Conservation (phyloP, 2,329 filamentous ascomycete genomes). For the Aspergillus tanneri region DNA sequence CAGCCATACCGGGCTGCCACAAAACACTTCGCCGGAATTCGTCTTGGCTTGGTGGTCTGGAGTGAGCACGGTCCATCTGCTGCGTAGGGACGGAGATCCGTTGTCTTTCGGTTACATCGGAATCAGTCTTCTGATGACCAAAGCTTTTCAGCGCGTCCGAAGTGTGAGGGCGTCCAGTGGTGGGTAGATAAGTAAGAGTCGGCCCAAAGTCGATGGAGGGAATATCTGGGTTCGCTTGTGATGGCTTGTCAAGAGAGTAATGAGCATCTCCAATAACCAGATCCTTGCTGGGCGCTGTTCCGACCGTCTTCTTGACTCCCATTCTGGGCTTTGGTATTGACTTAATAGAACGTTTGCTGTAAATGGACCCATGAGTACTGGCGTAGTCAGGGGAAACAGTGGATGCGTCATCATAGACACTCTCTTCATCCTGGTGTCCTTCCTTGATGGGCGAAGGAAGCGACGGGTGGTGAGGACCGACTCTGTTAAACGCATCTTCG, state of each 20-base stretch:
- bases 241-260: constrained; percentile 39
- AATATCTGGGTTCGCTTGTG: constrained; percentile 54
- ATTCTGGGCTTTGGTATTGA: constrained; percentile 63
- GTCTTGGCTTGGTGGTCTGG: constrained; percentile 46
- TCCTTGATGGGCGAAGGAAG: constrained; percentile 29
- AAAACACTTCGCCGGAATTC: constrained; percentile 64
- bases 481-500: constrained; percentile 52
- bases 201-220: constrained; percentile 83
- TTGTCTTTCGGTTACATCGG: constrained; percentile 34
- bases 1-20: constrained; percentile 72
- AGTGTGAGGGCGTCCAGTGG: constrained; percentile 55
- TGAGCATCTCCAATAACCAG: constrained; percentile 50
- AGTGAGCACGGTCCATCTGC: constrained; percentile 33
- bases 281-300: constrained; percentile 49
- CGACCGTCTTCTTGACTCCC: constrained; percentile 77
- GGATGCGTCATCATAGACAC: constrained; percentile 61
- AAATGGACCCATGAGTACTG: constrained; percentile 61
- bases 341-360: constrained; percentile 42
- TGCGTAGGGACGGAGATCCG: constrained; percentile 22
- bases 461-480: constrained; percentile 36
- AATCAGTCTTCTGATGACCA: constrained; percentile 33
- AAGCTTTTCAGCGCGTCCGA: constrained; percentile 51
- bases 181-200: constrained; percentile 67
- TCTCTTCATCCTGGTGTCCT: constrained; percentile 36
- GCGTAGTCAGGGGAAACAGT: constrained; percentile 74